These are phyloP conservation scores for Leccinum barrowsii DNA, from an alignment of 768 basidiomycete genomes.

Conservation along the genomic window DNA sequence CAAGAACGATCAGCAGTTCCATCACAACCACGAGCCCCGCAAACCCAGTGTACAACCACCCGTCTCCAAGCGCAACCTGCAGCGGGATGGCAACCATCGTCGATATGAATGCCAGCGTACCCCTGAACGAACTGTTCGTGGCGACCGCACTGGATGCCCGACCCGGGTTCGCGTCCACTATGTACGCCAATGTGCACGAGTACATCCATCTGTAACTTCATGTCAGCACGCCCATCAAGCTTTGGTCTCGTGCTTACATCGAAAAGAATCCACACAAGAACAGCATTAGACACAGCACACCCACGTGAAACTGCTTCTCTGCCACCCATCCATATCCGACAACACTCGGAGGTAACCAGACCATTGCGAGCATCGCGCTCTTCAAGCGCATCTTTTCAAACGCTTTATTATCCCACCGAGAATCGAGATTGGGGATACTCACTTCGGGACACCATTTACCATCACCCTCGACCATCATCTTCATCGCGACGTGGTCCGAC, in stretches of 20 bases:
- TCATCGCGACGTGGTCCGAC: constrained; percentile 47
- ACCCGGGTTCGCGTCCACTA: constrained; percentile 84
- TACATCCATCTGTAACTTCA: constrained; percentile 48
- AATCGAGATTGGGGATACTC: constrained; percentile 7
- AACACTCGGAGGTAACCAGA: constrained; percentile 52
- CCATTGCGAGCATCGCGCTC: constrained; percentile 56
- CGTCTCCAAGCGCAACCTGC: constrained; percentile 74
- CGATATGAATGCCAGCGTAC: constrained; percentile 61
- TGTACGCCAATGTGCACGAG: constrained; percentile 71
- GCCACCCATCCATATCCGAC: constrained; percentile 76
- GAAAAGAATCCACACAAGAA: constrained; percentile 72
- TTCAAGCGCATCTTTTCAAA: constrained; percentile 62
- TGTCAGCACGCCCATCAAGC: neutral
- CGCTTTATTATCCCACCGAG: neutral
- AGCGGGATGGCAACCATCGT: constrained; percentile 74
- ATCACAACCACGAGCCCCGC: constrained; percentile 49
- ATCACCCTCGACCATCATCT: constrained; percentile 41
- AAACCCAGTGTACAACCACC: constrained; percentile 73
- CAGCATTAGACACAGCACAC: constrained; percentile 66
- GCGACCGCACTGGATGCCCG: constrained; percentile 75
- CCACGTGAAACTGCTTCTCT: constrained; percentile 57
- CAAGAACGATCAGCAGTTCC: constrained; percentile 56
- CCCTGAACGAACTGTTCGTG: constrained; percentile 73
- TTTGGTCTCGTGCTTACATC: constrained; percentile 45
- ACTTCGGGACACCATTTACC: constrained; percentile 65